phyloP scores from a whole-genome alignment of 2,329 filamentous ascomycete species.

The Ophiocordyceps camponoti-rufipedis region DNA sequence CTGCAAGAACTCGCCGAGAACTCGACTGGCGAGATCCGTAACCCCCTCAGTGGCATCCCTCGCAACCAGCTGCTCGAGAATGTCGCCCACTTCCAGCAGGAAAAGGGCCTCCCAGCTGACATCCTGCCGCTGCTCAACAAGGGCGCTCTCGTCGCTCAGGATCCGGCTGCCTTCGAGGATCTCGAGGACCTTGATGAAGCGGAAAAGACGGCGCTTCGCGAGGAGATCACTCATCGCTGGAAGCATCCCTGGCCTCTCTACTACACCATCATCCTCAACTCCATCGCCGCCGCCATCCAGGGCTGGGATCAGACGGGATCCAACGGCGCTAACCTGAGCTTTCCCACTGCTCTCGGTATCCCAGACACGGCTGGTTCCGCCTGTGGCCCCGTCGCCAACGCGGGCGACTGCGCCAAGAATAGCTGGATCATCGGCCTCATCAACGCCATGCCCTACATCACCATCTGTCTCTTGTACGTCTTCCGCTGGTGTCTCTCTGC shows the following conservation, averaged over 20 bases:
- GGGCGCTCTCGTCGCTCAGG: constrained; percentile 17
- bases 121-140: constrained; percentile 22
- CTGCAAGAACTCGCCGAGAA: constrained; percentile 5
- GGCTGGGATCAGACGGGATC: constrained; percentile 25
- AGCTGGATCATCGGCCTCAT: constrained; percentile 43
- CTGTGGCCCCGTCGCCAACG: constrained; percentile 13
- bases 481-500: background rate
- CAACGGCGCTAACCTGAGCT: constrained; percentile 29
- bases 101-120: constrained; percentile 25
- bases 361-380: constrained; percentile 10
- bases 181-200: constrained; percentile 11
- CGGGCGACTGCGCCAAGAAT: constrained; percentile 24
- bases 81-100: constrained; percentile 32
- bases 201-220: constrained; percentile 20
- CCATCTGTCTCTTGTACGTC: constrained; percentile 22
- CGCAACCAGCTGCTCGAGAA: constrained; percentile 31
- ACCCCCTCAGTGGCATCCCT: constrained; percentile 31
- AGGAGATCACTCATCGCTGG: constrained; percentile 41
- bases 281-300: constrained; percentile 35
- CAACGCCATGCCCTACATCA: constrained; percentile 29
- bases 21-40: constrained; percentile 17
- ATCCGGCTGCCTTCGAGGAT: constrained; percentile 14
- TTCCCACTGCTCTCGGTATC: constrained; percentile 25
- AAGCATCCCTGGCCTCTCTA: constrained; percentile 30
- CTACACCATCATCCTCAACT: constrained; percentile 30